Evolutionary conservation across 805 yeast genomes (phyloP).

Genomic region (Maudiozyma serrabonitensis): DNA sequence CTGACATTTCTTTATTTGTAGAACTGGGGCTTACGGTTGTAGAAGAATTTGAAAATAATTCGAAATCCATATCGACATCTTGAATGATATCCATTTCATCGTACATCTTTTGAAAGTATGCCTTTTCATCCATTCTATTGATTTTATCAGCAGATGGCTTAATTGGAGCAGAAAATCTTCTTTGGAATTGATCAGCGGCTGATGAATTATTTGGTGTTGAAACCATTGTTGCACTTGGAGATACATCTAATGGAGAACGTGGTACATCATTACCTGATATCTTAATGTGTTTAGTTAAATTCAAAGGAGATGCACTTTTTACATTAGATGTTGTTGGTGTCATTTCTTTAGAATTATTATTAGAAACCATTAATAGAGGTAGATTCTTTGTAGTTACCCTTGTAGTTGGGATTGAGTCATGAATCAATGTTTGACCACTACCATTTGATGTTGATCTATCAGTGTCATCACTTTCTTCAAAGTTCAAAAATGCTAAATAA

Average conservation of each 20-base stretch:
- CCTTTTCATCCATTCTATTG: neutral
- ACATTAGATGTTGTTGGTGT: neutral
- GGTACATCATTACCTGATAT: neutral
- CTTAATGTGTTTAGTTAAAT: neutral
- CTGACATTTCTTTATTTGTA: neutral
- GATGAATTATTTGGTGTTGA: constrained; percentile 3
- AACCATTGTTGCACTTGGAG: constrained; percentile 5
- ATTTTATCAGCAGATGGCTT: neutral
- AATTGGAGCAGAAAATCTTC: constrained; percentile 3
- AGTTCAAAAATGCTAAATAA: constrained; percentile 5
- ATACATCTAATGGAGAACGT: constrained; percentile 3
- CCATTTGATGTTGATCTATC: constrained; percentile 2
- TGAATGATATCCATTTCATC: neutral
- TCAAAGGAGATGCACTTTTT: neutral
- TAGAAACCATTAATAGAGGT: neutral
- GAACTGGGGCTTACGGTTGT: neutral
- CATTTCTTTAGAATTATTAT: neutral
- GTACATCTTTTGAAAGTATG: constrained; percentile 1
- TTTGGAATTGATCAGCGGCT: neutral
- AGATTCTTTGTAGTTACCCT: neutral
- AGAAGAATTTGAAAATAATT: neutral
- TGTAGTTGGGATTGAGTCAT: neutral
- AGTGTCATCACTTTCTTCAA: constrained; percentile 2
- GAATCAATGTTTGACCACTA: neutral
- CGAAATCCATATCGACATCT: neutral